Base-by-base conservation (phyloP, 129 eudicot genomes). In the Escallonia rubra region DNA sequence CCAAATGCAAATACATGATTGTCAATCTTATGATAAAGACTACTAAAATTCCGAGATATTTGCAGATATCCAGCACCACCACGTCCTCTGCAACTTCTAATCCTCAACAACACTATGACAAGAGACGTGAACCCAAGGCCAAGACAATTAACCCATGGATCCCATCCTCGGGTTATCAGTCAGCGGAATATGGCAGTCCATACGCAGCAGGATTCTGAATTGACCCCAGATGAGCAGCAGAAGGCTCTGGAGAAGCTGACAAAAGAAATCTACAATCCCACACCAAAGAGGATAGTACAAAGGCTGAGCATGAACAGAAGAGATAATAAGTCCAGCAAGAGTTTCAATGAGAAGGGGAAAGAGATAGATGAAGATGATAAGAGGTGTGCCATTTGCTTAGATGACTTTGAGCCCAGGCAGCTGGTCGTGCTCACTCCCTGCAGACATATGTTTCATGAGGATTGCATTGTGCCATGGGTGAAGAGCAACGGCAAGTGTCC, bases 391-490 rank as follows among this genome's bases (percentile, higher is more conserved):
- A 44, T 91, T 68, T 91, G 93, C 72, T 76, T 85, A 55, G 96
- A 91, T 14, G 86, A 91, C 69, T 91, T 91, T 54, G 84, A 82
- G 48, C 46, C 82, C 4, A 83, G 68, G 61, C 67, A 79, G 51
- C 65, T 65, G 38, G 90, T 91, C 63, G 87, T 68, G 72, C 60
- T 81, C 57, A 91, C 97, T 38, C 96, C 97, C 0, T 91, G 97
- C 67, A 67, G 65, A 49, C 97, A 91, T 76, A 82, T 83, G 90
- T 91, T 87, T 60, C 96, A 91, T 8, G 97, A 85, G 64, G 88
- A 85, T 1, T 87, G 97, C 72, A 91, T 91, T 56, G 74, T 87
- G 14, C 97, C 96, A 0, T 91, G 97, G 96, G 88, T 91, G 34
- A 85, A 81, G 80, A 80, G 80, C 80, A 68, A 76, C 7, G 86